A percentile compares a stretch with the other conserved stretches of the same genome.
phyloP scores from a whole-genome alignment of 2,329 filamentous ascomycete species.

The Colletotrichum liaoningense region DNA sequence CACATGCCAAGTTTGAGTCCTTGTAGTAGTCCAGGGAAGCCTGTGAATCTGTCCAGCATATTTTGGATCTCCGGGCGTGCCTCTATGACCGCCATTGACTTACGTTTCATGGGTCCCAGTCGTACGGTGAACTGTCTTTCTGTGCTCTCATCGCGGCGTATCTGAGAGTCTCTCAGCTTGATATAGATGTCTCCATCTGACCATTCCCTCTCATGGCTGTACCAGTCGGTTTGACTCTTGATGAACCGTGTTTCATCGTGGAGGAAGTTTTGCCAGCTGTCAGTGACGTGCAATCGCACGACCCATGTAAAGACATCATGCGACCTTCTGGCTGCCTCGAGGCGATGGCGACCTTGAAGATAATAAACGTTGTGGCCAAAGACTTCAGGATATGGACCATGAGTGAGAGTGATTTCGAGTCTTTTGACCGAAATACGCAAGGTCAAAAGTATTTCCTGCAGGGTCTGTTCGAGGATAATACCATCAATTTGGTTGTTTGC shows the following conservation, averaged over 20 bases:
- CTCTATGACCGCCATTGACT: conserved; percentile 12
- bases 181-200: conserved; percentile 8
- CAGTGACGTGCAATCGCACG: conserved; percentile 3
- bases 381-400: conserved; percentile 9
- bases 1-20: conserved; percentile 3
- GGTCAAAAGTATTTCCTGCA: conserved; percentile 8
- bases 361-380: neutral
- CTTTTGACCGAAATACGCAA: neutral
- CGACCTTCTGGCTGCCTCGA: conserved; percentile 11
- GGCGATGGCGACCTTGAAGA: conserved; percentile 10
- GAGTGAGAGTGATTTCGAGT: neutral
- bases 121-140: neutral
- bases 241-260: conserved; percentile 2
- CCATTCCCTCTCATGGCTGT: conserved; percentile 9
- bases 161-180: conserved; percentile 9
- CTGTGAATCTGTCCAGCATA: neutral
- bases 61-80: neutral
- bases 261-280: conserved; percentile 3
- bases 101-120: conserved; percentile 11
- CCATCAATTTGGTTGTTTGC: conserved; percentile 6
- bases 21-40: neutral
- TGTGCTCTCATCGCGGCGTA: neutral
- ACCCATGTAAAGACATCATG: neutral
- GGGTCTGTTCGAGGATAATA: conserved; percentile 1
- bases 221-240: conserved; percentile 1